These are phyloP conservation scores for Pichia cabralensis DNA, from an alignment of 805 yeast genomes.

Conservation along the genomic window DNA sequence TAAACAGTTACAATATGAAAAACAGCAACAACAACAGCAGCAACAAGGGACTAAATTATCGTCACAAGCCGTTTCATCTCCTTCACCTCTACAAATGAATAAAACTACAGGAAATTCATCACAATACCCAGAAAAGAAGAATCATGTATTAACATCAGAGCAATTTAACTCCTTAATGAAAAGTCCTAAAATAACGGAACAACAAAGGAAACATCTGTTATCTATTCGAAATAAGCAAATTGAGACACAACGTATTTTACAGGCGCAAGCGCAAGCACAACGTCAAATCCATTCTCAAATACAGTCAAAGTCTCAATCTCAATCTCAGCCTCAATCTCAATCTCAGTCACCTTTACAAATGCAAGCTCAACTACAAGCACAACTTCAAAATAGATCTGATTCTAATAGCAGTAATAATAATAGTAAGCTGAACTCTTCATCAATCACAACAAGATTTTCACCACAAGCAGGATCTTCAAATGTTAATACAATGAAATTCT, in stretches of 20 bases:
- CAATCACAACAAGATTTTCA: conserved; percentile 22
- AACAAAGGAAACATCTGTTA: conserved; percentile 32
- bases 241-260: conserved; percentile 21
- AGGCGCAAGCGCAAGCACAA: conserved; percentile 19
- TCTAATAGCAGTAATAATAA: conserved; percentile 7
- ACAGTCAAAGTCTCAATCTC: conserved; percentile 8
- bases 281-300: not conserved
- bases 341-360: conserved; percentile 22
- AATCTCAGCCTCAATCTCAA: conserved; percentile 10
- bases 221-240: conserved; percentile 19
- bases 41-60: too few relatives aligned
- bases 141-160: conserved; percentile 16
- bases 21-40: conserved; percentile 11
- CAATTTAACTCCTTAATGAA: conserved; percentile 20
- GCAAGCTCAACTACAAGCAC: conserved; percentile 14
- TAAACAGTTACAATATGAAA: conserved; percentile 18
- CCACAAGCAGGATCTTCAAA: conserved; percentile 19
- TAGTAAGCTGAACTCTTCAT: conserved; percentile 8
- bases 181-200: conserved; percentile 33
- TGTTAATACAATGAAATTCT: not conserved
- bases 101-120: too few relatives aligned
- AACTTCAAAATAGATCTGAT: too few relatives aligned
- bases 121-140: conserved; percentile 2
- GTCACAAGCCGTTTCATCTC: too few relatives aligned
- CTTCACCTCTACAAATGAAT: too few relatives aligned